These are phyloP conservation scores for Calonectria pseudoturangicola DNA, from an alignment of 2,329 filamentous ascomycete genomes.

Conservation along the genomic window DNA sequence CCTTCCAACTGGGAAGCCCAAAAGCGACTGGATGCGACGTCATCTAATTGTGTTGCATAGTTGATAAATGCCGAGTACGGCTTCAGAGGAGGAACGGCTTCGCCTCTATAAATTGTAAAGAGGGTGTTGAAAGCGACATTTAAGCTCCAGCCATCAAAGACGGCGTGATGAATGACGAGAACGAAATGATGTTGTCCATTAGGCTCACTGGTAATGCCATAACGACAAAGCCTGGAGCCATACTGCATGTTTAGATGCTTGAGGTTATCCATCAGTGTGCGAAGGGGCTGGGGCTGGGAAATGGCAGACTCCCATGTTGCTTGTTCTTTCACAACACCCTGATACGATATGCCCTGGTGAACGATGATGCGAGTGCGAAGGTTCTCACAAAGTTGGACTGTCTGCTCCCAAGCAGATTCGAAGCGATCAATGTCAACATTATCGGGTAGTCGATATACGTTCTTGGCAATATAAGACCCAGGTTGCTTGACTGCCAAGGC, in stretches of 20 bases:
- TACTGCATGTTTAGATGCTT: conserved; percentile 15
- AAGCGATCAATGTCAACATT: conserved; percentile 8
- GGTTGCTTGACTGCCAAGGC: conserved; percentile 18
- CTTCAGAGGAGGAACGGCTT: neutral
- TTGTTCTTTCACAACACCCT: conserved; percentile 1
- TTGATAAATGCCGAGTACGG: conserved; percentile 22
- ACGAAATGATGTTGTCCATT: conserved; percentile 5
- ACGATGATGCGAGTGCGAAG: conserved; percentile 16
- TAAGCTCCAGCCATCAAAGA: conserved; percentile 53
- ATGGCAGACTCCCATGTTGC: neutral
- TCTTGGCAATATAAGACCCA: conserved; percentile 26
- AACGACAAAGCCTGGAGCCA: conserved; percentile 9
- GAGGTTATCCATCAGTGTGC: neutral
- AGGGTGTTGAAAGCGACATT: neutral
- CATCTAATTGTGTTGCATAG: neutral
- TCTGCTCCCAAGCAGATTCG: conserved; percentile 11
- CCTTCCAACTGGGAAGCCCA: conserved; percentile 13
- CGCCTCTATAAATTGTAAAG: neutral
- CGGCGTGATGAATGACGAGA: conserved; percentile 48
- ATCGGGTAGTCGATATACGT: neutral
- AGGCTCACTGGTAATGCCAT: neutral
- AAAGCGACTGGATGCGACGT: neutral
- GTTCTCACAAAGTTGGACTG: neutral
- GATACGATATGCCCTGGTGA: neutral
- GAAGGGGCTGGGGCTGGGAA: neutral